Evolutionary conservation across 768 basidiomycete species (phyloP).

Genomic region (Lepiota brunneoincarnata): DNA sequence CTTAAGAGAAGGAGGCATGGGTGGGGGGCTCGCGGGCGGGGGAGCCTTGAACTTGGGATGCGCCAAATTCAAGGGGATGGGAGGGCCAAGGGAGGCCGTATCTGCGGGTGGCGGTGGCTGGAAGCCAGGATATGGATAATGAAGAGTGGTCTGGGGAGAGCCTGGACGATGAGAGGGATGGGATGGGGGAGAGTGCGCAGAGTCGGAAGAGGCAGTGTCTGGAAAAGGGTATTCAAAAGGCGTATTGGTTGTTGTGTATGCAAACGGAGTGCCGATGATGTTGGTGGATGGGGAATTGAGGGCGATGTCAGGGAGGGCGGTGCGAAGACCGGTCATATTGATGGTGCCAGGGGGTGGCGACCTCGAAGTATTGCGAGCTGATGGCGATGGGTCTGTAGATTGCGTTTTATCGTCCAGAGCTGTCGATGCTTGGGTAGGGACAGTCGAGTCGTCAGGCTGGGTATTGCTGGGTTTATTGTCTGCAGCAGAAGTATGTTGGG

Average conservation of each 20-base stretch:
- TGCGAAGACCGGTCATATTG: conserved; percentile 20
- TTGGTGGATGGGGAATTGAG: conserved; percentile 26
- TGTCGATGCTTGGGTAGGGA: background rate
- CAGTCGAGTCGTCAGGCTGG: background rate
- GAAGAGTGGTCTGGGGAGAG: conserved; percentile 3
- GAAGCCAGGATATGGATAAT: background rate
- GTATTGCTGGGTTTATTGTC: background rate
- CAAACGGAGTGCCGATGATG: conserved; percentile 28
- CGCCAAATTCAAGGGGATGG: background rate
- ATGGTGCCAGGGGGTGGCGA: conserved; percentile 12
- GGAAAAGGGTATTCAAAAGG: conserved; percentile 31
- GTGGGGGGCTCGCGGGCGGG: conserved; percentile 4
- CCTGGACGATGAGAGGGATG: conserved; percentile 9
- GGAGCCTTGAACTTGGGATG: conserved; percentile 7
- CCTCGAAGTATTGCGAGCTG: conserved; percentile 4
- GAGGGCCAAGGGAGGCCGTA: background rate
- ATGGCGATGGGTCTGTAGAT: background rate
- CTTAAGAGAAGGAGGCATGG: conserved; percentile 11
- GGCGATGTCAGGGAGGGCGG: conserved; percentile 22
- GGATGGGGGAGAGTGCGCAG: conserved; percentile 11
- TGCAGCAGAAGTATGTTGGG: background rate
- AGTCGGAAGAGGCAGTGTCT: conserved; percentile 14
- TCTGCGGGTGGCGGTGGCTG: conserved; percentile 3
- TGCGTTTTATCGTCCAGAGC: background rate
- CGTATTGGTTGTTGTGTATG: conserved; percentile 17